Evolutionary conservation across 202 grass and related monocot species (phyloP).

Genomic region (Dendrocalamus latiflorus): DNA sequence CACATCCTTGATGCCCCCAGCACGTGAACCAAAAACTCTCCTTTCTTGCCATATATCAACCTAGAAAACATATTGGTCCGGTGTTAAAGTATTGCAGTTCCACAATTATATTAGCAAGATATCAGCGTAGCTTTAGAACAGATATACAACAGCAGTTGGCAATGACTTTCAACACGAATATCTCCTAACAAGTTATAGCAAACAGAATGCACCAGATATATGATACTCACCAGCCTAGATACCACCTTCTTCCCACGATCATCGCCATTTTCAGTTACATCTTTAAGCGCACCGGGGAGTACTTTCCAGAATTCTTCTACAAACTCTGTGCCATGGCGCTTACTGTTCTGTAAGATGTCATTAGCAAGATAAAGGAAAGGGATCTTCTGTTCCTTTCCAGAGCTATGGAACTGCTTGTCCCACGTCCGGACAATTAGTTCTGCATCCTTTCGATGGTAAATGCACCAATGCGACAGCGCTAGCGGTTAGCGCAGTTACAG

Average conservation of each 20-base stretch:
- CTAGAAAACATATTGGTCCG: conserved; percentile 36
- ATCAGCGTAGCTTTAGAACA: background rate
- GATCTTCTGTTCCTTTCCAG: conserved; percentile 74
- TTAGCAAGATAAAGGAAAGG: conserved; percentile 92
- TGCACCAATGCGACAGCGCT: conserved; percentile 99
- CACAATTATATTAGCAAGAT: background rate
- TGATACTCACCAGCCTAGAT: conserved; percentile 70
- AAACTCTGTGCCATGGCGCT: conserved; percentile 88
- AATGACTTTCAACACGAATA: background rate
- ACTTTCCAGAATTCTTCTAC: conserved; percentile 99
- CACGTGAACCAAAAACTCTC: conserved; percentile 91
- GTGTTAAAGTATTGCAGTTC: conserved; percentile 3
- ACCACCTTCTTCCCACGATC: conserved; percentile 70
- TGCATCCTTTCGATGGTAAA: conserved; percentile 92
- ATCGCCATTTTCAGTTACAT: conserved; percentile 68
- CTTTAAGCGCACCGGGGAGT: conserved; percentile 78
- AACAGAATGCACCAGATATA: background rate
- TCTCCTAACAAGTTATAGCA: background rate
- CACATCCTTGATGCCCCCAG: conserved; percentile 68
- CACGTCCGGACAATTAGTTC: conserved; percentile 90
- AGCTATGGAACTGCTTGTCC: conserved; percentile 84
- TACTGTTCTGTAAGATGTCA: conserved; percentile 98
- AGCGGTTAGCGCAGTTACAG: conserved; percentile 6
- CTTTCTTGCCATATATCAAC: conserved; percentile 99
- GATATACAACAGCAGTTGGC: background rate